phyloP scores from a whole-genome alignment of 2,329 filamentous ascomycete species.

The Xylariaceae sp. region DNA sequence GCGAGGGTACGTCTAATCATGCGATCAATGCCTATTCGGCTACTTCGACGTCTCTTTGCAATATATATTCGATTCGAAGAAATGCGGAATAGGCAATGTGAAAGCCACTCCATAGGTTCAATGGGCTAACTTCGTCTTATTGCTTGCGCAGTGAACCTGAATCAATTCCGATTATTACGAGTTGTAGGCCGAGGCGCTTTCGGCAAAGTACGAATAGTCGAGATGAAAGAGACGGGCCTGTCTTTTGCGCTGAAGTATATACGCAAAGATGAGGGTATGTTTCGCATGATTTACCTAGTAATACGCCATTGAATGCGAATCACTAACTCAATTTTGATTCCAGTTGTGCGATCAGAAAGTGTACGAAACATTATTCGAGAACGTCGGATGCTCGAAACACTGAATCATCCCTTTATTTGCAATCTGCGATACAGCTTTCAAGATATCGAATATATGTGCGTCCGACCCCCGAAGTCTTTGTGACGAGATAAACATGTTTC shows the following conservation, averaged over 20 bases:
- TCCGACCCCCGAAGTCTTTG: slow-evolving; percentile 12
- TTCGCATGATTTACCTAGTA: slow-evolving; percentile 3
- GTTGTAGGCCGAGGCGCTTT: slow-evolving; percentile 98
- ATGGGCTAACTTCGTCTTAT: slow-evolving; percentile 5
- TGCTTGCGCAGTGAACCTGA: slow-evolving; percentile 72
- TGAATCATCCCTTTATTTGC: slow-evolving; percentile 97
- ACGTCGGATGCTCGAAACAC: slow-evolving; percentile 93
- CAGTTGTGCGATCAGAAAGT: slow-evolving; percentile 94
- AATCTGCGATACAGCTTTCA: slow-evolving; percentile 99
- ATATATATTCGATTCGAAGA: too few relatives aligned
- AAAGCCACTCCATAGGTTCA: neutral
- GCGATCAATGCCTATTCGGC: neutral
- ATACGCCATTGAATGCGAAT: slow-evolving; percentile 3
- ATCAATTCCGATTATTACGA: slow-evolving; percentile 91
- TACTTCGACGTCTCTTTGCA: neutral
- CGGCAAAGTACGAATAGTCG: slow-evolving; percentile 97
- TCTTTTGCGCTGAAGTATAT: slow-evolving; percentile 98
- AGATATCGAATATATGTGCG: slow-evolving; percentile 97
- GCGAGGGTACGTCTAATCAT: slow-evolving; percentile 69
- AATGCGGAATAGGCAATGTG: too few relatives aligned
- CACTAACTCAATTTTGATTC: slow-evolving; percentile 15
- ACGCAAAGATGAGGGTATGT: slow-evolving; percentile 91
- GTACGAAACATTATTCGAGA: slow-evolving; percentile 98
- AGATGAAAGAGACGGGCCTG: slow-evolving; percentile 89
- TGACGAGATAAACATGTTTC: slow-evolving; percentile 2